Evolutionary conservation across 2,329 filamentous ascomycete species (phyloP).

Genomic region (Ophiobolus disseminans): DNA sequence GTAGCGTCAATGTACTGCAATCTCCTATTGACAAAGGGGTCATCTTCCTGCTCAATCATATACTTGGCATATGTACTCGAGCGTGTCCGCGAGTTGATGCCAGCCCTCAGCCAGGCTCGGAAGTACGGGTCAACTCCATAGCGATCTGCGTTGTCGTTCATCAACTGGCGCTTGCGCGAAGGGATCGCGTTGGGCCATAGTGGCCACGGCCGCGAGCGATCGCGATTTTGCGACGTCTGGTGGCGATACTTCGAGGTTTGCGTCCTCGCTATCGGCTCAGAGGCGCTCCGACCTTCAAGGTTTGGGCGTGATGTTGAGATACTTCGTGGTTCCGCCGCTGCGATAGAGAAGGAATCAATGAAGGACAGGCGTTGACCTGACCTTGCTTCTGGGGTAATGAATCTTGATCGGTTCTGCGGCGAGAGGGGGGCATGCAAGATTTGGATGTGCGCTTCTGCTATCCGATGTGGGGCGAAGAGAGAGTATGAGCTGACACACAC

Average conservation of each 20-base stretch:
- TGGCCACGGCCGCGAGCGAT: conserved; percentile 28
- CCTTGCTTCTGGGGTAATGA: neutral
- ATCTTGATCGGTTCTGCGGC: neutral
- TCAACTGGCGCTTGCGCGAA: conserved; percentile 23
- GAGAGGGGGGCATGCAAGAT: conserved; percentile 14
- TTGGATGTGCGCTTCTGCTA: conserved; percentile 31
- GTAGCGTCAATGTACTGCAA: conserved; percentile 22
- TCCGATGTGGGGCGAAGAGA: conserved; percentile 30
- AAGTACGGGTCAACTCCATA: conserved; percentile 37
- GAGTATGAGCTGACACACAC: conserved; percentile 33
- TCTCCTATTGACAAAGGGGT: conserved; percentile 31
- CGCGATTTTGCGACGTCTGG: conserved; percentile 17
- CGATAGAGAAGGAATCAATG: conserved; percentile 22
- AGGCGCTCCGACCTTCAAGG: conserved; percentile 10
- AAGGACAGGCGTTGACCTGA: conserved; percentile 17
- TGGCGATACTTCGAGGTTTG: conserved; percentile 10
- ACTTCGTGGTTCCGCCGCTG: conserved; percentile 8
- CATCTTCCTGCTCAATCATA: conserved; percentile 32
- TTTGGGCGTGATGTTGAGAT: conserved; percentile 9
- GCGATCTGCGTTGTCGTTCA: conserved; percentile 23
- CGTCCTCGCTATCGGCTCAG: conserved; percentile 6
- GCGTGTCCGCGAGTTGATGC: conserved; percentile 28
- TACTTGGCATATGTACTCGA: conserved; percentile 32
- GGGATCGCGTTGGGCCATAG: conserved; percentile 37
- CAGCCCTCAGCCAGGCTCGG: conserved; percentile 32